These are phyloP conservation scores for Coniochaeta hoffmannii DNA, from an alignment of 2,329 filamentous ascomycete species.

Conservation along the genomic window DNA sequence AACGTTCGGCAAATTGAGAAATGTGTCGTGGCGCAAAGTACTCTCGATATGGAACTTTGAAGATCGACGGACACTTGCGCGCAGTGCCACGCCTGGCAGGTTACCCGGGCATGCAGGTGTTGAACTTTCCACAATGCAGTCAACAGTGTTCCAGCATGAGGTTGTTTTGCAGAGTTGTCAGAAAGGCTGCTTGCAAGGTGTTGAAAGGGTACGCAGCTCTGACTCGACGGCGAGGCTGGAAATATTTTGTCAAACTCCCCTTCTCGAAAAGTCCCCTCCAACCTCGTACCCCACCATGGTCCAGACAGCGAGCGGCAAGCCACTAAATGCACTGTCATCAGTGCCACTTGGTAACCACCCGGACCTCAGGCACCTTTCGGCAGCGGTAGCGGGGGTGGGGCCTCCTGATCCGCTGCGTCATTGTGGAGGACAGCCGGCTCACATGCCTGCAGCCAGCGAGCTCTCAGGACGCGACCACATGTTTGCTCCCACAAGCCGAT, in stretches of 20 bases:
- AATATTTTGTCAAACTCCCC: not conserved
- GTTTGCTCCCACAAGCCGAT: not conserved
- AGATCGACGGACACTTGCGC: not conserved
- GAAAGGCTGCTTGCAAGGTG: not conserved
- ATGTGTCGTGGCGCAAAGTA: not conserved
- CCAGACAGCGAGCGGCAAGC: not conserved
- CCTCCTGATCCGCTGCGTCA: not conserved
- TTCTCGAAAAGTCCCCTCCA: not conserved
- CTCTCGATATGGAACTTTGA: not conserved
- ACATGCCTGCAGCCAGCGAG: not conserved
- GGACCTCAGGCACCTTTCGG: too few relatives aligned
- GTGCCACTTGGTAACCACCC: not conserved
- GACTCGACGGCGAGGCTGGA: conserved; percentile 1
- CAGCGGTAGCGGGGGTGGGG: not conserved
- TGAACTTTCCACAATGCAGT: not conserved
- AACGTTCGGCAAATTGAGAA: not conserved
- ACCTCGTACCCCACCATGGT: not conserved
- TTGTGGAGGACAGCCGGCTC: not conserved
- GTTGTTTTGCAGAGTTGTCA: not conserved
- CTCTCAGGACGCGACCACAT: not conserved
- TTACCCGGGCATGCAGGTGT: not conserved
- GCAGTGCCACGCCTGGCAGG: not conserved
- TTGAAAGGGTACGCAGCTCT: not conserved
- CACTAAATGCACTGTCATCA: not conserved
- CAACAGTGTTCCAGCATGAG: not conserved